Evolutionary conservation across 2,329 filamentous ascomycete genomes (phyloP), one percentile per base, ranked within the genome.

Genomic region (Cladosporium sp.): DNA sequence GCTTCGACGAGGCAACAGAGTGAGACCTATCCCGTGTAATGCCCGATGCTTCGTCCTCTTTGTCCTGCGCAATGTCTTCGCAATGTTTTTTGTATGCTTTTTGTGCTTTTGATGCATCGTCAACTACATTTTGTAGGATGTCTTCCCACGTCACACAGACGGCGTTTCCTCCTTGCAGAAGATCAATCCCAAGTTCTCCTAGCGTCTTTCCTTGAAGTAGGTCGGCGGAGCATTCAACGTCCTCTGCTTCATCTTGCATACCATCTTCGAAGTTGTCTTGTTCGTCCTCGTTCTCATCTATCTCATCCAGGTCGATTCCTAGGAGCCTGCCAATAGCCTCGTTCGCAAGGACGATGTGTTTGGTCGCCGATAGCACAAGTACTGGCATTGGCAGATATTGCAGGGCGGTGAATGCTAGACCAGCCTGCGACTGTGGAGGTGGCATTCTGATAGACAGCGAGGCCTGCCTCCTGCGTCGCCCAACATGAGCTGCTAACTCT

Each of bases 381-480:
- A 90, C 70, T 0, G 89, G 89, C 47, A 90, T 83, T 0, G 89
- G 89, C 4, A 92, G 77, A 67, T 89, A 90, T 66, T 89, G 87
- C 72, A 92, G 75, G 4, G 87, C 84, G 1, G 85, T 82, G 59
- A 89, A 84, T 20, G 87, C 85, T 51, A 73, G 69, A 44, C 70
- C 69, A n/a, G 69, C 61, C 37, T 66, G 65, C 19, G 59, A 56
- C 47, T 67, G 68, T 13, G 63, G 48, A 13, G 69, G 70, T 15
- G 71, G 70, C 5, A 73, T 68, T 19, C 61, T 61, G 32, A 73
- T 72, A 15, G 66, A 67, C 37, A 73, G 58, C 7, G 69, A 65
- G 8, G 61, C 65, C 22, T 63, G 57, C 22, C 64, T 60, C 4
- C 63, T 60, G n/a, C 63, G 59, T 28, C 51, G 48, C 19, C 45